Evolutionary conservation across 768 basidiomycete species (phyloP).

Genomic region (Clitopilus passeckerianus): DNA sequence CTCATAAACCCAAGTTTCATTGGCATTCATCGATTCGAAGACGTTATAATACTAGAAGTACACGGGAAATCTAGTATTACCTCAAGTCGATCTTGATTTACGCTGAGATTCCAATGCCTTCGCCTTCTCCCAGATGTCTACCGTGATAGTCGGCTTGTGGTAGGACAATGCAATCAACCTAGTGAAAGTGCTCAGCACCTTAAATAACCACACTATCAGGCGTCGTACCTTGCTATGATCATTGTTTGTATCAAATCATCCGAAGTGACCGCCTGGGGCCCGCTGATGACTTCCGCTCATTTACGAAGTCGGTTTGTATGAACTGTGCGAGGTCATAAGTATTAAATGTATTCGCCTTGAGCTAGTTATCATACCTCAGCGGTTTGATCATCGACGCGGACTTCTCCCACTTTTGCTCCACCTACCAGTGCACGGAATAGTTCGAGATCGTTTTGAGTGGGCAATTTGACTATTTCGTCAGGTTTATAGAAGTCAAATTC

Average conservation of each 20-base stretch:
- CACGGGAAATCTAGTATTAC: not conserved
- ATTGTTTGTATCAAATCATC: conserved; percentile 68
- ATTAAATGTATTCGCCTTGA: not conserved
- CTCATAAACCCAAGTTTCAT: too few species aligned
- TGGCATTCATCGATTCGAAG: too few species aligned
- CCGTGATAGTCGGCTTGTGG: conserved; percentile 50
- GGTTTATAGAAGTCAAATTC: conserved; percentile 43
- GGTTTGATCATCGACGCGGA: conserved; percentile 45
- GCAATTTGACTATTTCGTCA: conserved; percentile 36
- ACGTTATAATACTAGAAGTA: not conserved
- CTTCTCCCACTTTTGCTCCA: conserved; percentile 54
- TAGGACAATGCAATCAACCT: conserved; percentile 63
- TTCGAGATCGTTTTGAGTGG: conserved; percentile 40
- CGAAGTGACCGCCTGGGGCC: conserved; percentile 30
- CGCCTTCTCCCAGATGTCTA: conserved; percentile 57
- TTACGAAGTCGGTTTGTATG: conserved; percentile 74
- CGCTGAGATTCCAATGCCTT: conserved; percentile 55
- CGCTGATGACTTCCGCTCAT: conserved; percentile 28
- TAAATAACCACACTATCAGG: not conserved
- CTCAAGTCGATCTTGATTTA: conserved; percentile 19
- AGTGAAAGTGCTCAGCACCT: not conserved
- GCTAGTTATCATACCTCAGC: conserved; percentile 48
- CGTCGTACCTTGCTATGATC: conserved; percentile 59
- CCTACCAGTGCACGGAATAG: conserved; percentile 56
- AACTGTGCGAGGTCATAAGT: conserved; percentile 32